A percentile compares a stretch with the other conserved stretches of the same genome.
These are phyloP conservation scores for Dendrobium nobile DNA, from an alignment of 106 monocot genomes.

Conservation along the genomic window DNA sequence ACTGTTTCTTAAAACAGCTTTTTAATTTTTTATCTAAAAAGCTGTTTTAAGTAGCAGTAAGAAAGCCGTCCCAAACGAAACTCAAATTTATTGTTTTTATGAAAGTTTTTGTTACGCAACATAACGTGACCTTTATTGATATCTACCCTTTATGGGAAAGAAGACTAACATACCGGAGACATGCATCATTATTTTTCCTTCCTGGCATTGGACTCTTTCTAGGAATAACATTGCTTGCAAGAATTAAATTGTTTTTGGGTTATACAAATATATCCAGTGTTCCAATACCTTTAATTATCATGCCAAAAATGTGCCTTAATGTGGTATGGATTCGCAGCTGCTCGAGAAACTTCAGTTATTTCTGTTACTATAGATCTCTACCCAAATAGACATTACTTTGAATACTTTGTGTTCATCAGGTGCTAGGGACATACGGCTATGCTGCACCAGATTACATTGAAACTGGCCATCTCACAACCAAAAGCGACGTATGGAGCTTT, in stretches of 20 bases:
- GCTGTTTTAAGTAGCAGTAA: too few species aligned
- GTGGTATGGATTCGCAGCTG: not conserved
- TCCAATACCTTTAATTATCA: not conserved
- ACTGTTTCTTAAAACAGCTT: too few species aligned
- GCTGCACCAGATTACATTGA: constrained; percentile 25
- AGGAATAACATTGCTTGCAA: not conserved
- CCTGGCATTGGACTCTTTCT: too few species aligned
- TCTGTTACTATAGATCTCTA: not conserved
- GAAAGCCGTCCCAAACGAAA: too few species aligned
- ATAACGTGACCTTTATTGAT: not conserved
- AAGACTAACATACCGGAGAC: not conserved
- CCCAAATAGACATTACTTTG: not conserved
- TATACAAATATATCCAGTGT: too few species aligned
- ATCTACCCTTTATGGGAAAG: not conserved
- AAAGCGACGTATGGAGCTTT: constrained; percentile 27
- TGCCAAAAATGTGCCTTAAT: not conserved
- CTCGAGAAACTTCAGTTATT: not conserved
- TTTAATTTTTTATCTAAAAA: too few species aligned
- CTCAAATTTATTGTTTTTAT: too few species aligned
- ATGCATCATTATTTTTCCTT: too few species aligned
- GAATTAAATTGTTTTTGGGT: not conserved
- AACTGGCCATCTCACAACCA: constrained; percentile 20
- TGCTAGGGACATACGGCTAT: constrained; percentile 19
- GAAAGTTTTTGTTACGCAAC: too few species aligned
- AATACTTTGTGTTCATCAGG: constrained; percentile 9